Conservation (phyloP, 495 filamentous ascomycete species). For the Hyaloscypha bicolor region DNA sequence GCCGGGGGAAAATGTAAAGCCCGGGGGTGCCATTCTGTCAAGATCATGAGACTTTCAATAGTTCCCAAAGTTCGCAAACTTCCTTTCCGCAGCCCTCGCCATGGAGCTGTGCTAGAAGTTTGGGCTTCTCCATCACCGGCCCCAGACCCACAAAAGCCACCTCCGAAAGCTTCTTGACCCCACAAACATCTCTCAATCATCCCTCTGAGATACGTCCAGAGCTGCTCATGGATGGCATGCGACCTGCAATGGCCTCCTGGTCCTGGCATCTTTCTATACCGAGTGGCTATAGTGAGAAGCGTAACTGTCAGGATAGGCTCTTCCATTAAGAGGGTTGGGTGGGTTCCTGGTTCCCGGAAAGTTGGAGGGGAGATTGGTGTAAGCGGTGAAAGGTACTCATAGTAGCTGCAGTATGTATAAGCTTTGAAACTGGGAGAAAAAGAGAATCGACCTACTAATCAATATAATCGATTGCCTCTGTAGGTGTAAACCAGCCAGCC, state of each 20-base stretch:
- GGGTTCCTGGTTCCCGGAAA: conserved; percentile 71
- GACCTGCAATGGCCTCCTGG: conserved; percentile 81
- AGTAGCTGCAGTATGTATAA: conserved; percentile 64
- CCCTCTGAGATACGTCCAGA: conserved; percentile 92
- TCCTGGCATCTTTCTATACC: conserved; percentile 78
- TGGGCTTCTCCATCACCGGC: conserved; percentile 59
- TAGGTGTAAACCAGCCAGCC: conserved; percentile 93
- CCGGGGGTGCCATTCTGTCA: conserved; percentile 96
- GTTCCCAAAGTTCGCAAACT: conserved; percentile 88
- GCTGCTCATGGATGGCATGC: conserved; percentile 88
- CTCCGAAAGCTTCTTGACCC: conserved; percentile 93
- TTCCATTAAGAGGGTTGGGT: conserved; percentile 76
- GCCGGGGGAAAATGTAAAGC: conserved; percentile 94
- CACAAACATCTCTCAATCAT: conserved; percentile 95
- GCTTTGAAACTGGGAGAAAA: not conserved
- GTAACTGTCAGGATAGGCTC: conserved; percentile 92
- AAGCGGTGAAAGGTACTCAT: conserved; percentile 82
- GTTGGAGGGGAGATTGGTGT: conserved; percentile 90
- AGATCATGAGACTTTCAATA: conserved; percentile 87
- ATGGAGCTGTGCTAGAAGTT: conserved; percentile 61
- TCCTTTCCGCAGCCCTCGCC: conserved; percentile 65
- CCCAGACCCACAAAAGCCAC: conserved; percentile 80
- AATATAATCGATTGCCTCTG: conserved; percentile 90
- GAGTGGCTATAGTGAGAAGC: conserved; percentile 85
- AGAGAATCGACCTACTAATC: conserved; percentile 65